A percentile compares a stretch with the other conserved stretches of the same genome.
Conservation (phyloP, 2,329 filamentous ascomycete genomes). For the Macrophomina phaseolina region DNA sequence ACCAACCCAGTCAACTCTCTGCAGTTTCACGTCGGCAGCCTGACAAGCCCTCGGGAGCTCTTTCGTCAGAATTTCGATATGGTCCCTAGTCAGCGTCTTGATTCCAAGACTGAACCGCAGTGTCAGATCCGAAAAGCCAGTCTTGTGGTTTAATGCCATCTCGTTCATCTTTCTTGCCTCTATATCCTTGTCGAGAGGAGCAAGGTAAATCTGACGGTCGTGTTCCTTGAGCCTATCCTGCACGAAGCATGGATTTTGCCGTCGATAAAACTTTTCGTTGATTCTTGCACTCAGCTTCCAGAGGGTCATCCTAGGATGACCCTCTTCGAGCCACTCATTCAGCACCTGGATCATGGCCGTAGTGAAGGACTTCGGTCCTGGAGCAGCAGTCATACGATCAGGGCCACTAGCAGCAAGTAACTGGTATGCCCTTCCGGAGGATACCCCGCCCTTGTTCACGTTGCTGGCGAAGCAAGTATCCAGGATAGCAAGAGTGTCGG, state of each 20-base stretch:
- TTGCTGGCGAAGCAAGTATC: slow-evolving; percentile 48
- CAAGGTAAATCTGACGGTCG: slow-evolving; percentile 40
- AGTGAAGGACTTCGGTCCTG: slow-evolving; percentile 41
- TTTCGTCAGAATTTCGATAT: slow-evolving; percentile 39
- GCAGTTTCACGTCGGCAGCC: slow-evolving; percentile 36
- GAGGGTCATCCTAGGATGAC: slow-evolving; percentile 35
- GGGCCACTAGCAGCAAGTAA: slow-evolving; percentile 40
- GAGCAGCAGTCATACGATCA: slow-evolving; percentile 37
- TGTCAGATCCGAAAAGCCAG: slow-evolving; percentile 38
- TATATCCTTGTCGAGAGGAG: slow-evolving; percentile 35
- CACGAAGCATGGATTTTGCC: slow-evolving; percentile 37
- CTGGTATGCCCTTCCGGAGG: slow-evolving; percentile 39
- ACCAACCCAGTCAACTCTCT: slow-evolving; percentile 41
- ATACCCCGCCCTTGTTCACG: slow-evolving; percentile 36
- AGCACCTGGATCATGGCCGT: slow-evolving; percentile 42
- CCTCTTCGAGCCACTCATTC: slow-evolving; percentile 34
- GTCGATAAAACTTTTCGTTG: slow-evolving; percentile 35
- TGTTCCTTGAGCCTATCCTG: slow-evolving; percentile 36
- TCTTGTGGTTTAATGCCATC: slow-evolving; percentile 27
- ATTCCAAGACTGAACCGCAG: slow-evolving; percentile 40
- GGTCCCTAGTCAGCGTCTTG: slow-evolving; percentile 35
- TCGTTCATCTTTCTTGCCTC: slow-evolving; percentile 28
- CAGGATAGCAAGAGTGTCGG: slow-evolving; percentile 45
- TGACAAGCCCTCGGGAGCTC: slow-evolving; percentile 38
- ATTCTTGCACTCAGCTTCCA: slow-evolving; percentile 39